Evolutionary conservation across 129 eudicot species (phyloP).

Genomic region (Tagetes erecta): DNA sequence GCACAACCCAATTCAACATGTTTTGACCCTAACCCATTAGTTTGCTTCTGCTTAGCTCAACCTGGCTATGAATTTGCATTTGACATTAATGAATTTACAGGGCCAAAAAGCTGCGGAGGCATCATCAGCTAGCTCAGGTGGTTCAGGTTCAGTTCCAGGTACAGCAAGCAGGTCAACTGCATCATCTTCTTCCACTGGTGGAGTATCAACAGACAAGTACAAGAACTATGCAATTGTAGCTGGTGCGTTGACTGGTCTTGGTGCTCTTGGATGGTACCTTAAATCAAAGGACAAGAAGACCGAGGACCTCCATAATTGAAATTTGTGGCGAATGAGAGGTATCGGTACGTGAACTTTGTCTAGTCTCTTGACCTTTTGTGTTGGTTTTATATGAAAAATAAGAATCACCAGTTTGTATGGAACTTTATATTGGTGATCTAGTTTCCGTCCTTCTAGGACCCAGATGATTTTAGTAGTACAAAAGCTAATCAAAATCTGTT

Average conservation of each 20-base stretch:
- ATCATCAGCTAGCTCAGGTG: constrained; percentile 51
- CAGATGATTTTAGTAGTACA: background rate
- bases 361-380: background rate
- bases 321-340: background rate
- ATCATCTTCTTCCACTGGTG: constrained; percentile 44
- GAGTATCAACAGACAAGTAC: constrained; percentile 58
- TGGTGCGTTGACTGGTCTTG: constrained; percentile 50
- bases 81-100: constrained; percentile 34
- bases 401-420: constrained; percentile 14
- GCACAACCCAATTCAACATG: background rate
- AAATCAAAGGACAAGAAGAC: constrained; percentile 51
- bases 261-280: constrained; percentile 69
- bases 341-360: background rate
- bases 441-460: background rate
- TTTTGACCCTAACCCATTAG: background rate
- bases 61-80: constrained; percentile 6
- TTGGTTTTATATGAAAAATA: constrained; percentile 25
- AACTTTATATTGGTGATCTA: background rate
- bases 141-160: constrained; percentile 13
- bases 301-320: constrained; percentile 64
- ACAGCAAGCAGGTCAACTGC: constrained; percentile 46
- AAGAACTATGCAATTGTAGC: constrained; percentile 75
- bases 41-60: background rate
- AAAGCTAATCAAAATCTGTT: background rate
- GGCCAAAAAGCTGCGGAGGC: constrained; percentile 72